phyloP scores from a whole-genome alignment of 192 early-diverging fungal genomes.

The Coemansia sp. region DNA sequence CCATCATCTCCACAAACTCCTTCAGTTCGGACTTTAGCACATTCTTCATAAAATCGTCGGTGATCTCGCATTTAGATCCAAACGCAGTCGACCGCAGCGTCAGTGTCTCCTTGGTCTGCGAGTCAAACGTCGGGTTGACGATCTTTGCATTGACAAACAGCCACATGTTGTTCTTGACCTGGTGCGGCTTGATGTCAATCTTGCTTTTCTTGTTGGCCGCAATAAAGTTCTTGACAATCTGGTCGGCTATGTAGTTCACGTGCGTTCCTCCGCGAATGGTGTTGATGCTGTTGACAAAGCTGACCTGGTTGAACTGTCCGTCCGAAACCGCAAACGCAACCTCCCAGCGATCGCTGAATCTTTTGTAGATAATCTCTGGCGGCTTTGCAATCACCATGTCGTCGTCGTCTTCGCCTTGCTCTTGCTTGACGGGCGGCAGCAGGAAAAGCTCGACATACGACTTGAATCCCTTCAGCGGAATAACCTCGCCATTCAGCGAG shows the following conservation, averaged over 20 bases:
- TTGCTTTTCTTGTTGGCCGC: slow-evolving; percentile 75
- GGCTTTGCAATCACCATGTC: slow-evolving; percentile 15
- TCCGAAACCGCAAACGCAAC: slow-evolving; percentile 89
- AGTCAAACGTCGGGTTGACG: slow-evolving; percentile 94
- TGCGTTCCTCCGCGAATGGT: slow-evolving; percentile 93
- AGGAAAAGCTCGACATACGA: slow-evolving; percentile 86
- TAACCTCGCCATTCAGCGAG: slow-evolving; percentile 75
- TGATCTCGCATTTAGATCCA: slow-evolving; percentile 74
- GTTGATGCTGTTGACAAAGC: slow-evolving; percentile 97
- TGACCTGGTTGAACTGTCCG: slow-evolving; percentile 93
- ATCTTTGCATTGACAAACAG: slow-evolving; percentile 94
- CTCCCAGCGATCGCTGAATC: slow-evolving; percentile 85
- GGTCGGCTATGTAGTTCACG: slow-evolving; percentile 78
- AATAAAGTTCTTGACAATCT: slow-evolving; percentile 71
- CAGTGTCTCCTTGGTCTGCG: slow-evolving; percentile 96
- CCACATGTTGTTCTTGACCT: slow-evolving; percentile 89
- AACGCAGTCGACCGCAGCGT: slow-evolving; percentile 76
- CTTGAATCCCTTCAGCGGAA: slow-evolving; percentile 87
- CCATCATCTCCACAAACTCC: slow-evolving; percentile 73
- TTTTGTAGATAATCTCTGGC: slow-evolving; percentile 70
- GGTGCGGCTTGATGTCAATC: slow-evolving; percentile 71
- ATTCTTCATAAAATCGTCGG: slow-evolving; percentile 80
- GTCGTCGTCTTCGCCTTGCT: slow-evolving; percentile 15
- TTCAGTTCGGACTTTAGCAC: slow-evolving; percentile 85
- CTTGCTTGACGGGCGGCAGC: slow-evolving; percentile 25